phyloP scores from a whole-genome alignment of 305 asterid species.

The Andrographis paniculata region DNA sequence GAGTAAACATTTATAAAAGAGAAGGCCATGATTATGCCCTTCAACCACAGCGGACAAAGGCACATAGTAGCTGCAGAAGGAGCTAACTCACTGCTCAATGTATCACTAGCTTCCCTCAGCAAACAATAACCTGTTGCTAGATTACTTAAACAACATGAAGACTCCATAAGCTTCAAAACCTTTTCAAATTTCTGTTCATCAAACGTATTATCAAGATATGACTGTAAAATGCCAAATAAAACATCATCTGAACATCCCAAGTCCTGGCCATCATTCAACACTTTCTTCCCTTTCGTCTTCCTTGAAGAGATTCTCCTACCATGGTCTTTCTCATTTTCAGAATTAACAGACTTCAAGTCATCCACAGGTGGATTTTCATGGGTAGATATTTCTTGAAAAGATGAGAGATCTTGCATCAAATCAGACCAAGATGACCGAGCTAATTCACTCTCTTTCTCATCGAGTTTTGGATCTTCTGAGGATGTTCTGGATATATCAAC shows the following conservation, averaged over 20 bases:
- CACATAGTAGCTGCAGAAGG: constrained; percentile 35
- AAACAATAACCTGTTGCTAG: constrained; percentile 48
- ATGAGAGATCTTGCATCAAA: constrained; percentile 62
- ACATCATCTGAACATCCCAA: constrained; percentile 28
- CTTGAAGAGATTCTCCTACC: constrained; percentile 24
- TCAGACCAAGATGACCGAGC: constrained; percentile 72
- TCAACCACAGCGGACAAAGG: constrained; percentile 73
- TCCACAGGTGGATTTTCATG: constrained; percentile 21
- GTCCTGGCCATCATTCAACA: constrained; percentile 23
- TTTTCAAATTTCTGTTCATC: constrained; percentile 37
- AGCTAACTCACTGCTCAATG: constrained; percentile 20
- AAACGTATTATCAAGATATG: constrained; percentile 26
- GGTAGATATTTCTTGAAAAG: constrained; percentile 25
- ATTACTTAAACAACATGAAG: constrained; percentile 49
- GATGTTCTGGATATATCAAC: constrained; percentile 28
- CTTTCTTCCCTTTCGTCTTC: constrained; percentile 28
- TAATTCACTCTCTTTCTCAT: constrained; percentile 27
- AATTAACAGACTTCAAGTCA: constrained; percentile 22
- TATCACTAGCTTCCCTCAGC: constrained; percentile 26
- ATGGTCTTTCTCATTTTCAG: constrained; percentile 24
- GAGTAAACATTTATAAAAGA: constrained; percentile 50
- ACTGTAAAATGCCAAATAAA: constrained; percentile 36
- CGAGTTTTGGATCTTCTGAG: constrained; percentile 18
- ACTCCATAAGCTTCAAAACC: constrained; percentile 38
- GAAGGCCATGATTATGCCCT: constrained; percentile 49